Evolutionary conservation across 192 early-diverging fungal genomes (phyloP), one percentile per base, ranked within the genome.

Genomic region (Paraglomus brasilianum): DNA sequence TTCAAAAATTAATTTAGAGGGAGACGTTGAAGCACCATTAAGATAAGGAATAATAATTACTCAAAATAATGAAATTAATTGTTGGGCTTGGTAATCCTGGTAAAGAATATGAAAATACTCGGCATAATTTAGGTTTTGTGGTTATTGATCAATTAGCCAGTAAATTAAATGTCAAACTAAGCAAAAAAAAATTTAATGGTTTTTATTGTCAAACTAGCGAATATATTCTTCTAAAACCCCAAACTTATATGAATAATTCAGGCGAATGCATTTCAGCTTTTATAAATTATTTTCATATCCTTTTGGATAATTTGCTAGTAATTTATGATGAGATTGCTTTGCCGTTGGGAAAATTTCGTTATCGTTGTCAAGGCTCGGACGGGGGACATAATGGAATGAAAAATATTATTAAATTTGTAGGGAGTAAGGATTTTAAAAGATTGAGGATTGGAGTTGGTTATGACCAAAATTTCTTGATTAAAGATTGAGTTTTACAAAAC

Each of bases 261-360:
- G 53, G 53, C 1, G 53, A 56, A 6, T 56, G 53, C 6, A 56
- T 56, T 56, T 10, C 7, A 1, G 14, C 53, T 24, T 56, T 56
- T 56, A 2, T 56, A 6, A 56, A 56, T 21, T 56, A 56, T 56
- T 56, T 56, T 56, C 53, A 4, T 21, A 56, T 56, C 11, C 22
- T 6, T 56, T 24, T 56, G 53, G 7, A 56, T 56, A 56, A 56
- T 21, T 56, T 56, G 4, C 7, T 56, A 4, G 53, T 56, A 56
- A 56, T 56, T 56, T 56, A 56, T 56, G 53, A 56, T 56, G 53
- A 56, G 1, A 56, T 56, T 56, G 53, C 53, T 56, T 56, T 56
- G 7, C 53, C 53, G 6, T 56, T 56, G 6, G 53, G 53, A 24
- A 56, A 56, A 56, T 56, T 56, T 21, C 53, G 53, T 6, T 56